Percentiles rank a stretch among this genome's conserved stretches.
phyloP scores from a whole-genome alignment of 2,329 filamentous ascomycete genomes.

The Sporothrix dimorphospora region DNA sequence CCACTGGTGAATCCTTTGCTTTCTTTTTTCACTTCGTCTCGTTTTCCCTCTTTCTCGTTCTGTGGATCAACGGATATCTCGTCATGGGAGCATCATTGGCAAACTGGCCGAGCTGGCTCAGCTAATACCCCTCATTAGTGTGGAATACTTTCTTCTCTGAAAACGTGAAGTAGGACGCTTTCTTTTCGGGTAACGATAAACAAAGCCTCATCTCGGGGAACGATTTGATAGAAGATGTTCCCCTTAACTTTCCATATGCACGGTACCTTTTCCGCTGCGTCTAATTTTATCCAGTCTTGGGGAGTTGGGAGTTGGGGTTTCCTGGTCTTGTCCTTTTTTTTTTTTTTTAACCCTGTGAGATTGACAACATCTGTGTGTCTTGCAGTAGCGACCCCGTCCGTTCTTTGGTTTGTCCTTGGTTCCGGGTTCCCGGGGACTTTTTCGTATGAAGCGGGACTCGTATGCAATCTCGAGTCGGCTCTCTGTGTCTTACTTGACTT shows the following conservation, averaged over 20 bases:
- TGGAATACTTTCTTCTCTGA: background rate
- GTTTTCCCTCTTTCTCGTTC: background rate
- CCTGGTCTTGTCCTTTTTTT: background rate
- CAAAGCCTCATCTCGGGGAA: constrained; percentile 4
- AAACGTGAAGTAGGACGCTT: background rate
- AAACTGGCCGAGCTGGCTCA: background rate
- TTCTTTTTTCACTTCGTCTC: background rate
- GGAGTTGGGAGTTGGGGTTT: background rate
- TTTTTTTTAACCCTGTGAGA: too few species aligned
- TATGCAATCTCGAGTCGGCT: background rate
- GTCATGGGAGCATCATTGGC: constrained; percentile 18
- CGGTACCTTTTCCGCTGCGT: constrained; percentile 3
- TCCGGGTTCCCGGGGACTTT: background rate
- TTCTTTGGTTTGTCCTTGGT: background rate
- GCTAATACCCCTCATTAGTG: background rate
- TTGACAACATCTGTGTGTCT: constrained; percentile 7
- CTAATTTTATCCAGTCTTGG: background rate
- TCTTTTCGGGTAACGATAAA: constrained; percentile 6
- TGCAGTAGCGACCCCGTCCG: background rate
- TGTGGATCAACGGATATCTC: constrained; percentile 5
- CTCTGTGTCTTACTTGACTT: background rate
- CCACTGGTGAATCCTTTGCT: background rate
- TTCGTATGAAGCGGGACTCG: background rate
- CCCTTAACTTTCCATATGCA: constrained; percentile 2
- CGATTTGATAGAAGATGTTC: background rate